Percentiles rank a stretch among this genome's conserved stretches.
Conservation (phyloP, 139 green algal species). For the Chlamydomonas incerta region DNA sequence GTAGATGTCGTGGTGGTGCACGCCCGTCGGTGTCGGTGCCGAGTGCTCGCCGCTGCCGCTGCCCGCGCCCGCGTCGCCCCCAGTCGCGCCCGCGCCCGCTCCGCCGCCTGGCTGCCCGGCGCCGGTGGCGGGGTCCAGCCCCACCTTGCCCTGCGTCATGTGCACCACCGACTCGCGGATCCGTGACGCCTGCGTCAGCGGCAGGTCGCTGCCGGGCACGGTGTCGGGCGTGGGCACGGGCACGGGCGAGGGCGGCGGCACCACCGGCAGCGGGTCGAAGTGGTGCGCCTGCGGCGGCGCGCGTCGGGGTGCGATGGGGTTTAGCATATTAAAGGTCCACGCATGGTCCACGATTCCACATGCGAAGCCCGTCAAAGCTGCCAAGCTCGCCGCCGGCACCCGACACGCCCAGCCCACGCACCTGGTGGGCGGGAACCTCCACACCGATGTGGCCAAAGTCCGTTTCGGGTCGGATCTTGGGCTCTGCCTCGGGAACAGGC, state of each 20-base stretch:
- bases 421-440: conserved; percentile 17
- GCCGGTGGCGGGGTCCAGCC: not conserved
- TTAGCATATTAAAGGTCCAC: too few relatives aligned
- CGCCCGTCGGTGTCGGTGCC: not conserved
- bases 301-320: too few relatives aligned
- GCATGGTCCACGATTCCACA: too few relatives aligned
- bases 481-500: conserved; percentile 18
- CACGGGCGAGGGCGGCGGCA: not conserved
- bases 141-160: conserved; percentile 23
- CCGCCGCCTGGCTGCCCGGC: not conserved
- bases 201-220: not conserved
- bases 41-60: not conserved
- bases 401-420: not conserved
- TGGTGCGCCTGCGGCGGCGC: conserved; percentile 38
- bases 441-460: conserved; percentile 24
- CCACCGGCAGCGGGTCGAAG: conserved; percentile 20
- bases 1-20: conserved; percentile 27
- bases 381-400: too few relatives aligned
- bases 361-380: too few relatives aligned
- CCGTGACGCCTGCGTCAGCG: not conserved
- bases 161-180: conserved; percentile 9
- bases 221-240: not conserved
- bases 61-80: not conserved
- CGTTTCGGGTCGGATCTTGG: conserved; percentile 27
- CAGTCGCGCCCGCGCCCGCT: not conserved